A percentile compares a stretch with the other conserved stretches of the same genome.
Conservation (phyloP, 2,329 filamentous ascomycete genomes). For the Daldinia sp. region DNA sequence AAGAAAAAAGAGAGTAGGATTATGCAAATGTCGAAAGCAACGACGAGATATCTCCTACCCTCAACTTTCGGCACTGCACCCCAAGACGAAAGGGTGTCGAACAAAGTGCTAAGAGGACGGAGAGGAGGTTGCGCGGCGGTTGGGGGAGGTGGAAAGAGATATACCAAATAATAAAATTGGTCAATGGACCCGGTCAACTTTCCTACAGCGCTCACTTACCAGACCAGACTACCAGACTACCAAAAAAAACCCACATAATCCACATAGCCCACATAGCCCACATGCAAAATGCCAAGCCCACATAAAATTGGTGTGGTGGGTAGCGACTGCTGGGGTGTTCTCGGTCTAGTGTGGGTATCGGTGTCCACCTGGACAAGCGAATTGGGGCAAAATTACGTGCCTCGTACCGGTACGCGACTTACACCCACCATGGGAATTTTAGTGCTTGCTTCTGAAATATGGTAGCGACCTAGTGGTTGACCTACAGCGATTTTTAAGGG, state of each 20-base stretch:
- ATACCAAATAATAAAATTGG: slow-evolving; percentile 43
- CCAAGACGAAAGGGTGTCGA: slow-evolving; percentile 37
- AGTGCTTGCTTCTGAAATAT: slow-evolving; percentile 16
- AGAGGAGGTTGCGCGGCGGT: slow-evolving; percentile 35
- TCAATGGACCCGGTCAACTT: slow-evolving; percentile 29
- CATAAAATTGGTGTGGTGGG: slow-evolving; percentile 42
- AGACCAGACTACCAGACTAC: too few species aligned
- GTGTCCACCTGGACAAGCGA: slow-evolving; percentile 44
- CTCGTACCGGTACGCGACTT: slow-evolving; percentile 36
- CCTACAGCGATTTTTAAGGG: slow-evolving; percentile 13
- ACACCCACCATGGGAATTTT: slow-evolving; percentile 7
- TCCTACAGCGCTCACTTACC: background rate
- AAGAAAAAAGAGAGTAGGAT: slow-evolving; percentile 12
- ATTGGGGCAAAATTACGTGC: slow-evolving; percentile 39
- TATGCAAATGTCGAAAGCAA: slow-evolving; percentile 21
- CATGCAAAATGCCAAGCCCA: slow-evolving; percentile 44
- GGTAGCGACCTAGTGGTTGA: slow-evolving; percentile 14
- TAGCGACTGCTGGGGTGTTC: slow-evolving; percentile 40
- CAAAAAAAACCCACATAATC: background rate
- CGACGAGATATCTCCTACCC: slow-evolving; percentile 31
- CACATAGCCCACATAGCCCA: slow-evolving; percentile 30
- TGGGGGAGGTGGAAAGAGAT: slow-evolving; percentile 36
- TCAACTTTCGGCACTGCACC: slow-evolving; percentile 42
- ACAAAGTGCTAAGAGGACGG: slow-evolving; percentile 35
- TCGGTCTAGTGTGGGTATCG: slow-evolving; percentile 42